A percentile compares a stretch with the other conserved stretches of the same genome.
These are phyloP conservation scores for Triadica sebifera DNA, from an alignment of 345 rosid species.

Conservation along the genomic window DNA sequence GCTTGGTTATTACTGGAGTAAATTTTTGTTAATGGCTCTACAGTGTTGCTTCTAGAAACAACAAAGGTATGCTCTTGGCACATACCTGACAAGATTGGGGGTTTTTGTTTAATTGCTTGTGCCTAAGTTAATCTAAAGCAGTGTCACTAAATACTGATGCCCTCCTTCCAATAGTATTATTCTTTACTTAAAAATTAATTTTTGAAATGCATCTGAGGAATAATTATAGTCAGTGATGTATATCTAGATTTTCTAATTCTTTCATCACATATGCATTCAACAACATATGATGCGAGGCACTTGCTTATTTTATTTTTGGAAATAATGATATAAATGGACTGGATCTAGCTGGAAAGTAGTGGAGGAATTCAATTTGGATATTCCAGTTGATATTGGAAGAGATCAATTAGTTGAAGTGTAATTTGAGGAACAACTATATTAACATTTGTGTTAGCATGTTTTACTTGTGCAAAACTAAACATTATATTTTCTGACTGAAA, in stretches of 20 bases:
- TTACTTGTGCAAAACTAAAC: too few relatives aligned
- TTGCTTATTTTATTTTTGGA: not conserved
- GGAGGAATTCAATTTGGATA: not conserved
- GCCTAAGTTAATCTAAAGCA: not conserved
- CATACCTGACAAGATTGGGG: not conserved
- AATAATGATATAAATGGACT: not conserved
- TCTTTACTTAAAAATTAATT: not conserved
- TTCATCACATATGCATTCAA: not conserved
- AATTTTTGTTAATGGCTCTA: too few relatives aligned
- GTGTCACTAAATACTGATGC: not conserved
- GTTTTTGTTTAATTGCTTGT: not conserved
- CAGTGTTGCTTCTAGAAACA: not conserved
- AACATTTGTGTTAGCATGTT: too few relatives aligned
- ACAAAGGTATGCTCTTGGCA: not conserved
- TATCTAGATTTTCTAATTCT: not conserved
- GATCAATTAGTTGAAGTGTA: too few relatives aligned
- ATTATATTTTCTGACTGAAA: too few relatives aligned
- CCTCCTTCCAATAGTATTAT: not conserved
- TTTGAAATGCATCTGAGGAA: not conserved
- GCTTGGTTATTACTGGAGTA: not conserved
- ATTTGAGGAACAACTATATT: too few relatives aligned
- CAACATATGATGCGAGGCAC: too few relatives aligned
- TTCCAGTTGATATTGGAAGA: not conserved
- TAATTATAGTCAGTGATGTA: not conserved
- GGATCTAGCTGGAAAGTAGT: not conserved